Base-by-base conservation (phyloP, 805 yeast species). In the Candida nonsorbophila region DNA sequence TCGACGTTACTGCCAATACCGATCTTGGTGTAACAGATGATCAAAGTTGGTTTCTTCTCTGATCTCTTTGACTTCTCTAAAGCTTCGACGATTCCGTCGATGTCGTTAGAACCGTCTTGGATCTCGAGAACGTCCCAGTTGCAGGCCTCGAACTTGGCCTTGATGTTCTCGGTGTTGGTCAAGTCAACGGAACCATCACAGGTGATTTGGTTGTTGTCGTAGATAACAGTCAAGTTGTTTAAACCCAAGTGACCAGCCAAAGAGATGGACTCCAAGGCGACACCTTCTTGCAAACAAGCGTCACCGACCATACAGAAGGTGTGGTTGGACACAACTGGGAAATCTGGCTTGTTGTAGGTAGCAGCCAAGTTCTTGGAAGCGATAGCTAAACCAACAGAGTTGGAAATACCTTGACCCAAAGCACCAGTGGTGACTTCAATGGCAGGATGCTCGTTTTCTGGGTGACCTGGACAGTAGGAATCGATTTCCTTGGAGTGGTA, bases 261-360 rank as follows among this genome's bases (percentile, higher is more conserved):
- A 4, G 66, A 55, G 26, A 55, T 49, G 2, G 68, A 53, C 40
- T 61, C 68, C 21, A 55, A 40, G 6, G 61, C 55, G 14, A 58
- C 54, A 21, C 67, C 67, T 45, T 62, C 68, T 38, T 59, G 64
- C 28, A 62, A 34, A 40, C 68, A 61, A 4, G 62, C 67, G 43
- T 61, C 67, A 11, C 67, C 67, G 10, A 56, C 44, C 44, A 56
- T 52, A 33, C 57, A 47, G 38, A 47, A 62, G 11, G 45, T 53
- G 29, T 49, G 51, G 34, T 42, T 51, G 18, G 41, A 34, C 15
- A 58, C 46, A 16, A 61, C 51, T 5, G 42, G 42, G 32, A 35
- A 55, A 4, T 43, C 52, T 13, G 57, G 57, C 35, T 42, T 45
- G 47, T 62, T 62, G 37, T 52, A 61, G 14, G 47, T 49, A 7